Evolutionary conservation across 176 grass and related monocot genomes (phyloP), one percentile per base, ranked within the genome.

Genomic region (Chrysopogon serrulatus): DNA sequence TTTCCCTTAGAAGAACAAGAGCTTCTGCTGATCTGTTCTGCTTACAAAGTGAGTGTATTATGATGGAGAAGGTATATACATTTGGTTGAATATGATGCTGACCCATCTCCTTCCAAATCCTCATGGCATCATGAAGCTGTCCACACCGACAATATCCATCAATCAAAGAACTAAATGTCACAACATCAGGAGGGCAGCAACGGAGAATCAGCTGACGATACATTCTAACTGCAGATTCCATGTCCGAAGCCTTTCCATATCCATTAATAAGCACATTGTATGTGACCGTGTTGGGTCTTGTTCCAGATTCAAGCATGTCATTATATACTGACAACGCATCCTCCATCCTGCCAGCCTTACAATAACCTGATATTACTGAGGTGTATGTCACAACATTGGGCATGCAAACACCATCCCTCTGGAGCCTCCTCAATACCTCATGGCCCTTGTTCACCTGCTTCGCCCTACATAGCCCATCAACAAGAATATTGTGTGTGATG

Each of bases 261-360:
- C 96, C 93, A 94, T 94, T 89, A 57, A 96, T 96, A 83, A 96
- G 96, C 17, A 89, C 91, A 94, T 96, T 99, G 86, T 92, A 99
- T 65, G 96, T 96, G 68, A 96, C 47, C 10, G 43, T 33, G 26
- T 85, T 98, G 82, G 91, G 96, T 26, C 16, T 72, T 80, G 71
- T 90, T 51, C 93, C 91, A 60, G 34, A 88, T 4, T 33, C 47
- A 78, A 93, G 71, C 96, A 98, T 98, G 26, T 95, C 96, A 87
- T 53, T 28, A 35, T 92, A 96, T 74, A 94, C 89, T 65, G 74
- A 43, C 34, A 56, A 64, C 8, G 96, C 96, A 79, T 98, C 87
- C 65, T 83, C 45, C 91, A 95, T 90, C 79, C 47, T 88, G 70
- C 93, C 88, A 70, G 68, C 75, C 85, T 90, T 96, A 86, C 86